Base-by-base conservation (phyloP, 2,329 filamentous ascomycete species). In the Amauroascus verrucosus region DNA sequence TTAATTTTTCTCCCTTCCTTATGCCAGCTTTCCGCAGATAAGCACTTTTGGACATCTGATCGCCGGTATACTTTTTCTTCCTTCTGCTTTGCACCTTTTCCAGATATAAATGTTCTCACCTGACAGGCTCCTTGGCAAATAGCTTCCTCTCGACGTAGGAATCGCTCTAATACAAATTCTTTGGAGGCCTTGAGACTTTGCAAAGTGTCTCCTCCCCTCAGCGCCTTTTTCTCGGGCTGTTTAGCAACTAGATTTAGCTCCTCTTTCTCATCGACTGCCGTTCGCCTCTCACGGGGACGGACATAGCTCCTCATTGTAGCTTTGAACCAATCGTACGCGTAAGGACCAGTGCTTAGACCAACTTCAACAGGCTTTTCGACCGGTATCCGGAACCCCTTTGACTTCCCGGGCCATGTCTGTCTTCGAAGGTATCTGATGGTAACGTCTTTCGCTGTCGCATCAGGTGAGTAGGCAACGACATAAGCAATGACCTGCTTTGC, bases 11-110 rank as follows among this genome's bases (percentile, higher is more conserved):
- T 81, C 0, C 93, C 93, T 73, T 96, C 91, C 66, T 96, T 96
- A 66, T 97, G 93, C 93, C 93, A 98, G 1, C 88, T 95, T 66
- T 98, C 93, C 1, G 86, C 85, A 26, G 88, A 94, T 68, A 95
- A 90, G 66, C 94, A 95, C 37, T 79, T 77, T 1, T 90, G 81
- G 0, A 97, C 82, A 59, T 97, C 90, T 51, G 80, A 78, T 32
- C 91, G 83, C 0, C 77, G 77, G 64, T 82, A 97, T 0, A 97
- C 88, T 0, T 87, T 83, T 65, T 95, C 88, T 55, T 86, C 80
- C 43, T 84, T 85, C 2, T 78, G 71, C 45, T 84, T 85, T 43
- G 82, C 81, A 13, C 84, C 85, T 68, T 91, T 95, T 8, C 80
- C 83, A 45, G 82, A 81, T 3, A 76, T 81, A 67, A 97, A 96